These are phyloP conservation scores for Brachypodium distachyon DNA, from an alignment of 202 grass and related monocot species.

Conservation along the genomic window DNA sequence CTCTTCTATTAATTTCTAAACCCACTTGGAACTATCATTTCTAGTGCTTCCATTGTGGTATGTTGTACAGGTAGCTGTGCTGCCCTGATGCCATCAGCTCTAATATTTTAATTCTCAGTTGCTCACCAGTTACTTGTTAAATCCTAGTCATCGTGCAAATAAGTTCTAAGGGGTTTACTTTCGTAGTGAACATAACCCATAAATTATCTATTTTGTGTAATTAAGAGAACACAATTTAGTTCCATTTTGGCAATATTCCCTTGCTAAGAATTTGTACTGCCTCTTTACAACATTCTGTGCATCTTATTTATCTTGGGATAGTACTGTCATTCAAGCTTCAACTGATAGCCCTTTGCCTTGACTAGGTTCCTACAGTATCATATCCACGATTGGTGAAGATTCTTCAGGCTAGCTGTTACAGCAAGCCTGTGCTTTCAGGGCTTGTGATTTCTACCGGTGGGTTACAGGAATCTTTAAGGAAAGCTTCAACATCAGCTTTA, in stretches of 20 bases:
- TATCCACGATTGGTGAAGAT: constrained; percentile 87
- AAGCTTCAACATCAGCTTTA: constrained; percentile 58
- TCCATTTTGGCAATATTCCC: neutral
- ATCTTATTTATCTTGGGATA: constrained; percentile 4
- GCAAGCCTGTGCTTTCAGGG: constrained; percentile 70
- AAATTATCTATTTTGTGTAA: neutral
- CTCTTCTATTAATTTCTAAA: constrained; percentile 9
- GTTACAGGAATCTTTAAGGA: constrained; percentile 83
- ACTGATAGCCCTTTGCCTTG: neutral
- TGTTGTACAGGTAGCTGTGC: neutral
- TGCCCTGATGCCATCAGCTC: constrained; percentile 6
- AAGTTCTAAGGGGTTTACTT: neutral
- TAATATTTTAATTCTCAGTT: neutral
- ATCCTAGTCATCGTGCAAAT: constrained; percentile 5
- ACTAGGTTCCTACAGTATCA: constrained; percentile 64
- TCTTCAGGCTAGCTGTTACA: constrained; percentile 66
- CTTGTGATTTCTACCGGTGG: constrained; percentile 90
- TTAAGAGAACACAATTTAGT: neutral
- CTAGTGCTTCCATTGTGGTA: constrained; percentile 5
- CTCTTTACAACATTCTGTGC: neutral
- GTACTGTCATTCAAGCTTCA: neutral
- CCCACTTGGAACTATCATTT: neutral
- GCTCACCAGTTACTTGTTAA: neutral
- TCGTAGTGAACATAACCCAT: neutral
- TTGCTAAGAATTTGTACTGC: neutral